These are phyloP conservation scores for Penicillium expansum DNA, from an alignment of 2,329 filamentous ascomycete genomes.

Conservation along the genomic window DNA sequence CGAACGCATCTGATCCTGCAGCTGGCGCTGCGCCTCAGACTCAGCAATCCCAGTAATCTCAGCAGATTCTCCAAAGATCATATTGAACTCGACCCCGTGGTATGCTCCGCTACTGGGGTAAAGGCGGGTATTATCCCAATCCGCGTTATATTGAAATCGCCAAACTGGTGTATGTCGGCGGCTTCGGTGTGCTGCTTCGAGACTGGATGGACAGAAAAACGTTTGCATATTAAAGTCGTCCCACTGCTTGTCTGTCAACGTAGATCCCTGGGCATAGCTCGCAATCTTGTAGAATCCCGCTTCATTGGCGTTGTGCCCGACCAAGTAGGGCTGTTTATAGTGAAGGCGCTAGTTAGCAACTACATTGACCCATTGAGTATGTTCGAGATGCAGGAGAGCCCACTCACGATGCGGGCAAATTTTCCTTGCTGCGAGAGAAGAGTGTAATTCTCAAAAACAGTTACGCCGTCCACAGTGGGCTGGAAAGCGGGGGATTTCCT, in stretches of 20 bases:
- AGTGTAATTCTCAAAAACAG: conserved; percentile 45
- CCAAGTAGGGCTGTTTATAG: conserved; percentile 36
- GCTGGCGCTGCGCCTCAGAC: conserved; percentile 27
- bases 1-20: conserved; percentile 24
- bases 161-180: conserved; percentile 39
- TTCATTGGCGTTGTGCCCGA: conserved; percentile 49
- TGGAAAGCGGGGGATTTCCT: conserved; percentile 39
- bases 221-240: conserved; percentile 44
- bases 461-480: conserved; percentile 41
- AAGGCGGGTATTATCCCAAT: conserved; percentile 51
- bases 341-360: background rate
- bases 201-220: conserved; percentile 47
- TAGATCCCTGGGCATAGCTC: conserved; percentile 40
- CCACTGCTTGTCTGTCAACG: conserved; percentile 41
- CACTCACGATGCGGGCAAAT: background rate
- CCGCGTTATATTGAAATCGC: conserved; percentile 49
- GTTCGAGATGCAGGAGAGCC: background rate
- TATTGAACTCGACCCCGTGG: conserved; percentile 50
- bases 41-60: conserved; percentile 42
- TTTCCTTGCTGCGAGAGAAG: background rate
- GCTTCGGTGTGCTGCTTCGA: conserved; percentile 39
- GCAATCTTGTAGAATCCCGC: conserved; percentile 49
- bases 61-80: conserved; percentile 47
- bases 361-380: background rate
- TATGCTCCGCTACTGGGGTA: conserved; percentile 50